A percentile compares a stretch with the other conserved stretches of the same genome.
Evolutionary conservation across 768 basidiomycete genomes (phyloP).

Genomic region (Myochromella boudieri): DNA sequence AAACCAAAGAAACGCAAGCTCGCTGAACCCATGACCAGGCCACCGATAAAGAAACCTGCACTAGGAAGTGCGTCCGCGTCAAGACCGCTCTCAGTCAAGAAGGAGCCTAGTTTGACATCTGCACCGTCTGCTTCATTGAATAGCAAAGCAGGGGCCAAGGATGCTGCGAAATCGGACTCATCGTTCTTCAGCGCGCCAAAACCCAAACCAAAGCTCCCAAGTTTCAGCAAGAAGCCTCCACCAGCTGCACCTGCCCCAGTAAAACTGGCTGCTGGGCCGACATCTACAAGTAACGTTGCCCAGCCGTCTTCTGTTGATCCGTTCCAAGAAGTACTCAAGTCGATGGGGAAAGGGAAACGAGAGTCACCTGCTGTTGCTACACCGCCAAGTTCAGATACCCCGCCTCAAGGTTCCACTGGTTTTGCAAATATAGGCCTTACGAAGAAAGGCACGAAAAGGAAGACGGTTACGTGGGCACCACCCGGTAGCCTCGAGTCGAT

Average conservation of each 20-base stretch:
- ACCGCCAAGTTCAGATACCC: slow-evolving; percentile 44
- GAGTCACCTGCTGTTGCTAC: slow-evolving; percentile 64
- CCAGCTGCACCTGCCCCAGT: slow-evolving; percentile 25
- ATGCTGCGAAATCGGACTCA: slow-evolving; percentile 82
- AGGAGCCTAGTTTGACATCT: slow-evolving; percentile 37
- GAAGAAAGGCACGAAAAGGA: slow-evolving; percentile 62
- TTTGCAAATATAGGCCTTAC: slow-evolving; percentile 24
- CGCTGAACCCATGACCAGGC: slow-evolving; percentile 48
- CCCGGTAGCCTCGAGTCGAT: slow-evolving; percentile 73
- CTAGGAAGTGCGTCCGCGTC: slow-evolving; percentile 42
- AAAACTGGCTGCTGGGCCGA: not conserved
- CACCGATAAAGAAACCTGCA: slow-evolving; percentile 68
- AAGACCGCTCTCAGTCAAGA: slow-evolving; percentile 53
- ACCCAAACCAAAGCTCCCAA: slow-evolving; percentile 79
- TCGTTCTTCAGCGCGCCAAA: slow-evolving; percentile 90
- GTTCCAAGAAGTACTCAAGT: slow-evolving; percentile 80
- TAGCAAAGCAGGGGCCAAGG: slow-evolving; percentile 36
- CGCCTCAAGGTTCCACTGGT: slow-evolving; percentile 21
- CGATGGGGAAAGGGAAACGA: slow-evolving; percentile 62
- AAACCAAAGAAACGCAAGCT: slow-evolving; percentile 78
- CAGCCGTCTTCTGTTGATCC: slow-evolving; percentile 79
- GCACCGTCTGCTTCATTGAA: slow-evolving; percentile 18
- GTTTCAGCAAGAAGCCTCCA: slow-evolving; percentile 76
- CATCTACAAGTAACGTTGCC: slow-evolving; percentile 51
- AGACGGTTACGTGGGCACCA: slow-evolving; percentile 77